Conservation (phyloP, 129 eudicot species). For the Flaveria brownii region DNA sequence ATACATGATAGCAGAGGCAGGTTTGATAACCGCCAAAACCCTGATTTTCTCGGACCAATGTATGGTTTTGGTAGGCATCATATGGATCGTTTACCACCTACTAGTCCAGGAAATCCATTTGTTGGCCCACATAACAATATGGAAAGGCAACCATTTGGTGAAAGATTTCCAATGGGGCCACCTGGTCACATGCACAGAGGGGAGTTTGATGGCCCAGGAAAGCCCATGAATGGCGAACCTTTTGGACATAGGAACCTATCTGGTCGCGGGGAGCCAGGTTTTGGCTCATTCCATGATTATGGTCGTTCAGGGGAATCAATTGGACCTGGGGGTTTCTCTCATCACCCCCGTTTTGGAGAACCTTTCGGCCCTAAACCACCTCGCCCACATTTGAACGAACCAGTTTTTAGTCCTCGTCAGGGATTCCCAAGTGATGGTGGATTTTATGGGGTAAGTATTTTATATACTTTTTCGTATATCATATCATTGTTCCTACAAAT, state of each 20-base stretch:
- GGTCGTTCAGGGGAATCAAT: slow-evolving; percentile 51
- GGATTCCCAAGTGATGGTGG: slow-evolving; percentile 58
- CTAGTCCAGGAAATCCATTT: slow-evolving; percentile 66
- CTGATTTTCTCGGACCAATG: slow-evolving; percentile 51
- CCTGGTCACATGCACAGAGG: slow-evolving; percentile 60
- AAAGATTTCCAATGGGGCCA: slow-evolving; percentile 54
- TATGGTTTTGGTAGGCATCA: slow-evolving; percentile 63
- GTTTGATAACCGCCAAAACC: slow-evolving; percentile 37
- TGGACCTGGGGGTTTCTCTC: slow-evolving; percentile 56
- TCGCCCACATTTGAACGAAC: slow-evolving; percentile 71
- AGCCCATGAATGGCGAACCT: slow-evolving; percentile 46
- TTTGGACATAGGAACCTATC: slow-evolving; percentile 49
- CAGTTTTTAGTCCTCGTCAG: slow-evolving; percentile 59
- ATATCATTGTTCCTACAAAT: slow-evolving; percentile 15
- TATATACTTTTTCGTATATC: slow-evolving; percentile 8
- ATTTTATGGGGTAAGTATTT: slow-evolving; percentile 58
- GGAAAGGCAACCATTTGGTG: slow-evolving; percentile 54
- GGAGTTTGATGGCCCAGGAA: slow-evolving; percentile 59
- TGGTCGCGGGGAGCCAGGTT: slow-evolving; percentile 60
- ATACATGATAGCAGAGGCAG: slow-evolving; percentile 47
- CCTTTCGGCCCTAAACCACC: slow-evolving; percentile 43
- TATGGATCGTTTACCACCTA: slow-evolving; percentile 49
- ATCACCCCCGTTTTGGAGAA: slow-evolving; percentile 51
- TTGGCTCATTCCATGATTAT: slow-evolving; percentile 49
- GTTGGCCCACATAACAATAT: slow-evolving; percentile 53